Conservation (phyloP, 306 rosid species). For the Urtica urens region DNA sequence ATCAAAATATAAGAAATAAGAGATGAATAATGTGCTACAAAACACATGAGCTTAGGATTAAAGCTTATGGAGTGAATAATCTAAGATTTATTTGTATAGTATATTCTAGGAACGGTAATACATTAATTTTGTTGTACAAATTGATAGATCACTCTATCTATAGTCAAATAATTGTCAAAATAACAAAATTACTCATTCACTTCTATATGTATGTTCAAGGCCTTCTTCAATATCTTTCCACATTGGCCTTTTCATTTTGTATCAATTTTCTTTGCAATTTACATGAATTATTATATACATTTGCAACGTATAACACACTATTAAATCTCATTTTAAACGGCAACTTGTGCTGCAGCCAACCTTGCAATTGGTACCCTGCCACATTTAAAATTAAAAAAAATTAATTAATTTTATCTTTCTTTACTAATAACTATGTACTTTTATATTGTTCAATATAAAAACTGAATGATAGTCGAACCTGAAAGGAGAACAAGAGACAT, state of each 20-base stretch:
- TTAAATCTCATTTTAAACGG: slow-evolving; percentile 21
- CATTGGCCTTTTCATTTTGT: background rate
- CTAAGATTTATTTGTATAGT: too few relatives aligned
- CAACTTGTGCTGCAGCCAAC: slow-evolving; percentile 96
- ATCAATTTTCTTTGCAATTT: background rate
- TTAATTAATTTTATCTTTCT: background rate
- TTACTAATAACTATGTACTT: background rate
- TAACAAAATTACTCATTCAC: too few relatives aligned
- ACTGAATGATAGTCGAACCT: slow-evolving; percentile 28
- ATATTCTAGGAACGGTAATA: too few relatives aligned
- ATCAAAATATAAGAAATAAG: too few relatives aligned
- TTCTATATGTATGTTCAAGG: background rate
- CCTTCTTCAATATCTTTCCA: background rate
- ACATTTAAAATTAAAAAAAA: background rate
- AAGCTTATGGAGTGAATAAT: too few relatives aligned
- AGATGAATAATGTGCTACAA: too few relatives aligned
- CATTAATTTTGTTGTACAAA: too few relatives aligned
- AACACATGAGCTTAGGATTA: too few relatives aligned
- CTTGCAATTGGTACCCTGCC: slow-evolving; percentile 94
- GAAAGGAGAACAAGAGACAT: slow-evolving; percentile 97
- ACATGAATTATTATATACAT: slow-evolving; percentile 5
- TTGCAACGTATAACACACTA: background rate
- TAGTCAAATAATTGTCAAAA: too few relatives aligned
- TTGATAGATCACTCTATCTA: too few relatives aligned
- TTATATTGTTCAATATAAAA: background rate